phyloP scores from a whole-genome alignment of 176 grass and related monocot genomes.

The Avena eriantha region DNA sequence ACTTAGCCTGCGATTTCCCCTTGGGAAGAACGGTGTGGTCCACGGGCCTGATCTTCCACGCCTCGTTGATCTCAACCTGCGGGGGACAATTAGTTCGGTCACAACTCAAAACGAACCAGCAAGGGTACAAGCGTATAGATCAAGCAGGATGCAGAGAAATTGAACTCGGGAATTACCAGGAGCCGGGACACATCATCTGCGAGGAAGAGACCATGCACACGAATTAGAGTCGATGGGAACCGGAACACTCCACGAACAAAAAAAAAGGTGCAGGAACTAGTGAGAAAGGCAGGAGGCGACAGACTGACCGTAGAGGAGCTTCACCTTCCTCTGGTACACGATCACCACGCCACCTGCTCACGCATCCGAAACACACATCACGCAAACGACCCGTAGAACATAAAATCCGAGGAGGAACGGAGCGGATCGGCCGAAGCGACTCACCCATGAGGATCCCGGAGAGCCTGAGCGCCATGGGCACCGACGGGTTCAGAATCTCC shows the following conservation, averaged over 20 bases:
- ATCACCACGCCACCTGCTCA: constrained; percentile 88
- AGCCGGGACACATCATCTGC: constrained; percentile 81
- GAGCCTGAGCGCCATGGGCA: constrained; percentile 93
- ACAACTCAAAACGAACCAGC: background rate
- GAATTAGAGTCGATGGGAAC: background rate
- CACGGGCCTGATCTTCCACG: constrained; percentile 59
- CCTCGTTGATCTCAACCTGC: constrained; percentile 76
- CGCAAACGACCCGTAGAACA: background rate
- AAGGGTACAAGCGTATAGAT: background rate
- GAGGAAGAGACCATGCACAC: constrained; percentile 11
- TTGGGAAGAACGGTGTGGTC: constrained; percentile 70
- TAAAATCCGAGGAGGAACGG: background rate
- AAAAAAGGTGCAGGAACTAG: background rate
- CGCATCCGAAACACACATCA: background rate
- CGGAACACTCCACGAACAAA: background rate
- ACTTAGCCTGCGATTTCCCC: constrained; percentile 90
- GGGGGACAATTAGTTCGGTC: background rate
- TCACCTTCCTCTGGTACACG: constrained; percentile 95
- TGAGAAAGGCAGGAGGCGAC: background rate
- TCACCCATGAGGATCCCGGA: constrained; percentile 96
- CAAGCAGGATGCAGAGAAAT: background rate
- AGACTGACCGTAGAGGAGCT: constrained; percentile 74
- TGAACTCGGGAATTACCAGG: constrained; percentile 52
- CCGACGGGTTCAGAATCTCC: constrained; percentile 90
- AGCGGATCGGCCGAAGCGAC: background rate